phyloP scores from a whole-genome alignment of 1,284 basidiomycete species.

The Anthracocystis setariae region DNA sequence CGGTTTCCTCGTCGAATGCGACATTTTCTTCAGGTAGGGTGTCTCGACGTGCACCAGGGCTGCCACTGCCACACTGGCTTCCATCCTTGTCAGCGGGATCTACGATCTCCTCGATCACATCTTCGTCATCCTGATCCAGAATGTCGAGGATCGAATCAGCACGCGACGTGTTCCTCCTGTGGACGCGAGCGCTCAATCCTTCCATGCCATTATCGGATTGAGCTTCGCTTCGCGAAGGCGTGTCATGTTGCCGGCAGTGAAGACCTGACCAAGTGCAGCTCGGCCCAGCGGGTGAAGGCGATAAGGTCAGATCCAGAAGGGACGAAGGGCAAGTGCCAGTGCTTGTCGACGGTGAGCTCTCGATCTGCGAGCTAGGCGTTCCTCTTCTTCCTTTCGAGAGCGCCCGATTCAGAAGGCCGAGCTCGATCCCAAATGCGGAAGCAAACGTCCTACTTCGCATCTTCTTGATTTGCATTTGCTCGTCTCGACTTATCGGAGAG shows the following conservation, averaged over 20 bases:
- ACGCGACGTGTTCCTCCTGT: constrained; percentile 18
- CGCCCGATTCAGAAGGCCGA: constrained; percentile 11
- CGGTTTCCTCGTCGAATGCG: not conserved
- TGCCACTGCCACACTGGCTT: too few species aligned
- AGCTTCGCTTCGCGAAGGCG: constrained; percentile 4
- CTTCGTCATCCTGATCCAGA: constrained; percentile 8
- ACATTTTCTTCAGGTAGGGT: too few species aligned
- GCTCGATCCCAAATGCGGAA: constrained; percentile 38
- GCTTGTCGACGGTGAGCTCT: constrained; percentile 27
- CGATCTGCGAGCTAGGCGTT: constrained; percentile 4
- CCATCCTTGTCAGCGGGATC: not conserved
- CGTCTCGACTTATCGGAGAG: not conserved
- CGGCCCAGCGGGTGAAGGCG: constrained; percentile 13
- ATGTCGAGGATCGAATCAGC: constrained; percentile 36
- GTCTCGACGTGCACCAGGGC: too few species aligned
- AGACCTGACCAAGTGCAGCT: not conserved
- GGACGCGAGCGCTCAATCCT: not conserved
- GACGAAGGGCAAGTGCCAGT: constrained; percentile 17
- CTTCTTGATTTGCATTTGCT: constrained; percentile 11
- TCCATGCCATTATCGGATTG: too few species aligned
- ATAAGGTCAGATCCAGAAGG: constrained; percentile 20
- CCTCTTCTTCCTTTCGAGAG: constrained; percentile 5
- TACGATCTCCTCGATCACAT: constrained; percentile 27
- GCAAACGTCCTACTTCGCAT: constrained; percentile 38
- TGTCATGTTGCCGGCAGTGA: not conserved